Evolutionary conservation across 2,329 filamentous ascomycete species (phyloP), one percentile per base, ranked within the genome.

Genomic region (Epichloe sylvatica): DNA sequence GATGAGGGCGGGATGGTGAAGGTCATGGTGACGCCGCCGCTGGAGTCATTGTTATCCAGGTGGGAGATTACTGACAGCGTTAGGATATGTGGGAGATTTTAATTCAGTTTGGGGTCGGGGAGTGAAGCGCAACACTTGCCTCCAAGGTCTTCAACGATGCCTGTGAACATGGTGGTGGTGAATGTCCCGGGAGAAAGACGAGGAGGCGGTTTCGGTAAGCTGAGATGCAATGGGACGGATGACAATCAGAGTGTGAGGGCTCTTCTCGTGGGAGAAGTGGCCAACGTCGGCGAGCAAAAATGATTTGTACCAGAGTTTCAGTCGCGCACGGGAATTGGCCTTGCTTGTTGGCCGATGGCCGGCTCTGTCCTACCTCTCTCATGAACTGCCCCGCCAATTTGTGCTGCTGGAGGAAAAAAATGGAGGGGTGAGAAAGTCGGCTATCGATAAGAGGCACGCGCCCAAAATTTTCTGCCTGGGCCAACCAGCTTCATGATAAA

Each of bases 141-240:
- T 72, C 92, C 92, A 55, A 97, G 84, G 54, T 84, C 84, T 70
- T 95, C 89, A 49, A 95, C 86, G 54, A 95, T 85, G 58, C 92
- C 92, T 51, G 92, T 97, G 64, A 98, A 97, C 92, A 98, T 97
- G 53, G 47, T 65, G 58, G 2, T 25, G 23, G 7, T 25, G 23
- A 25, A 7, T 8, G 19, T 3, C 4, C 34, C 19, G 25, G 45
- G 9, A n/a, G 19, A 4, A 30, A 30, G 30, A 30, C 30, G 30
- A 4, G 8, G 30, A 30, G 8, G 39, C 13, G 15, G 19, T 38
- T 23, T 17, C 19, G 13, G 45, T 12, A 38, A 30, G 23, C 23
- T 49, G 50, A 36, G 17, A 36, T 36, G 38, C 12, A 3, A 8
- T 9, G 30, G 3, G 5, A 19, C 19, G n/a, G 37, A 39, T 19